Evolutionary conservation across 441 rosid species (phyloP).

Genomic region (Syzygium malaccense): DNA sequence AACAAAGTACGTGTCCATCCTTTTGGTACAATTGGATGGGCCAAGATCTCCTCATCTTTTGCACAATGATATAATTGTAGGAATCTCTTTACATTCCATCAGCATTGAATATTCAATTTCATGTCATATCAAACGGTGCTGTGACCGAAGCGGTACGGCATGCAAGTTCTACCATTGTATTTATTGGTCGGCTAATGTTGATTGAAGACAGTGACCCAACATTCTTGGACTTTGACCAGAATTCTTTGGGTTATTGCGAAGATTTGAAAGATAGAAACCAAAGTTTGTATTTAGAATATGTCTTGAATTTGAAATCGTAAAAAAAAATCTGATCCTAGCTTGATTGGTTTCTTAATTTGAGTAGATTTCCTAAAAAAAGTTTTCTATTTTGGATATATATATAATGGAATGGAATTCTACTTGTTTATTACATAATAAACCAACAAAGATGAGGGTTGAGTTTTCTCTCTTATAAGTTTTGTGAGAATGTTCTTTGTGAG

Average conservation of each 20-base stretch:
- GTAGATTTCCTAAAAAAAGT: background rate
- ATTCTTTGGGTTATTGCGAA: background rate
- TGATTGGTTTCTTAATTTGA: background rate
- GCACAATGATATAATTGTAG: background rate
- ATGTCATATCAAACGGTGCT: background rate
- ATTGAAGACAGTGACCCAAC: background rate
- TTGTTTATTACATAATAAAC: background rate
- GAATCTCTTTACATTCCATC: background rate
- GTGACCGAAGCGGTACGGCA: background rate
- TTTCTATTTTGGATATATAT: background rate
- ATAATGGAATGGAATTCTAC: background rate
- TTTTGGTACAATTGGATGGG: background rate
- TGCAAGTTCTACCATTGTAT: background rate
- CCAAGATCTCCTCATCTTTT: background rate
- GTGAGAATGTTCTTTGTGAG: background rate
- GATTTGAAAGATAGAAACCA: background rate
- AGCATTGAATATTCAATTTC: background rate
- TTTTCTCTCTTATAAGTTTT: background rate
- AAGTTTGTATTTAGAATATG: background rate
- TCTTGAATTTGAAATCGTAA: background rate
- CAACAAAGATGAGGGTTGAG: background rate
- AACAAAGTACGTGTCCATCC: background rate
- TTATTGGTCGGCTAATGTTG: background rate
- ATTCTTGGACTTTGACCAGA: background rate
- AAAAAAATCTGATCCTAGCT: background rate